These are phyloP conservation scores for Rhodotorula sp. DNA, from an alignment of 1,284 basidiomycete species.

Conservation along the genomic window DNA sequence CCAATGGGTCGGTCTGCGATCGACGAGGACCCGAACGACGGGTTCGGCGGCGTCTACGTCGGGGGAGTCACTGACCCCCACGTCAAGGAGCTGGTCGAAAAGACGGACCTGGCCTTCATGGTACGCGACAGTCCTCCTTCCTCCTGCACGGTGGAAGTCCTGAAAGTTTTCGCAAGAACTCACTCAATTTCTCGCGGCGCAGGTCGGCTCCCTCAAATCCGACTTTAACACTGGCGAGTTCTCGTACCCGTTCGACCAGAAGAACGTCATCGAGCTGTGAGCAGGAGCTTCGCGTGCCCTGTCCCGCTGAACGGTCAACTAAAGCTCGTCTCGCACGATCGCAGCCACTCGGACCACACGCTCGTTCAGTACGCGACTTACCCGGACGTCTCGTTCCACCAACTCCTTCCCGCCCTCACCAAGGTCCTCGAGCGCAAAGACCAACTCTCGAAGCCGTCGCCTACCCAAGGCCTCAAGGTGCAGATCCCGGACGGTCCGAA, in stretches of 20 bases:
- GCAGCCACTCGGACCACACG: constrained; percentile 70
- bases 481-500: constrained; percentile 33
- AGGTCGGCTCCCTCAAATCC: constrained; percentile 69
- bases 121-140: constrained; percentile 27
- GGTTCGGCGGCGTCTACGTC: constrained; percentile 79
- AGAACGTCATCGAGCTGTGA: constrained; percentile 55
- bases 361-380: constrained; percentile 33
- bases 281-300: constrained; percentile 13
- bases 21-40: constrained; percentile 71
- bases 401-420: constrained; percentile 51
- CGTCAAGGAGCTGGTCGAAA: constrained; percentile 74
- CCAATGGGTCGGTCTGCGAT: constrained; percentile 88
- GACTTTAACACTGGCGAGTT: constrained; percentile 82
- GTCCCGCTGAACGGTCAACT: neutral
- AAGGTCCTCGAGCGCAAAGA: constrained; percentile 53
- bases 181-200: neutral
- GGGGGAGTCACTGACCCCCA: constrained; percentile 71
- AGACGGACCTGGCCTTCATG: constrained; percentile 77
- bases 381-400: constrained; percentile 37
- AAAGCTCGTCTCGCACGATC: no score
- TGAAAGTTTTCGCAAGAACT: neutral
- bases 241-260: constrained; percentile 16
- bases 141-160: neutral
- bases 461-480: constrained; percentile 50
- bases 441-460: constrained; percentile 47